phyloP scores from a whole-genome alignment of 345 rosid genomes.

The Psidium guajava region DNA sequence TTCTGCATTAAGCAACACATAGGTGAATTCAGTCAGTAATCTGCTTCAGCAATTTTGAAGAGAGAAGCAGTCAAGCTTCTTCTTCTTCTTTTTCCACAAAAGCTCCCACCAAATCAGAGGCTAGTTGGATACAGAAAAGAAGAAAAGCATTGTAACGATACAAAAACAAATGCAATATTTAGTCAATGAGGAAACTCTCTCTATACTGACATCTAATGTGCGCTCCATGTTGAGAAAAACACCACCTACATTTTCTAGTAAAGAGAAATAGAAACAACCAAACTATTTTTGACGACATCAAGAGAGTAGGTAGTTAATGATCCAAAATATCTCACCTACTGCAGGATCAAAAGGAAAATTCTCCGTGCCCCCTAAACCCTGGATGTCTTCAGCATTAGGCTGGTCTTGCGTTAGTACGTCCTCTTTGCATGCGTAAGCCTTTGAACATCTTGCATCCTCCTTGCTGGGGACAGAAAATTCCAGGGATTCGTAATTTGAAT shows the following conservation, averaged over 20 bases:
- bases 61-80: background rate
- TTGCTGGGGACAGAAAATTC: slow-evolving; percentile 24
- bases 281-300: background rate
- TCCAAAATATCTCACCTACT: slow-evolving; percentile 43
- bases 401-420: slow-evolving; percentile 10
- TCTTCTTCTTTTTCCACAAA: background rate
- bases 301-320: background rate
- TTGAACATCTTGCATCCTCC: slow-evolving; percentile 16
- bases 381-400: slow-evolving; percentile 14
- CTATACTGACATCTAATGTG: background rate
- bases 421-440: slow-evolving; percentile 16
- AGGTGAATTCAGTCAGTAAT: background rate
- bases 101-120: background rate
- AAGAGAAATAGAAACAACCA: background rate
- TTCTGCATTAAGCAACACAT: slow-evolving; percentile 33
- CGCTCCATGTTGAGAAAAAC: background rate
- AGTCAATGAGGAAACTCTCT: background rate
- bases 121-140: background rate
- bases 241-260: background rate
- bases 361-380: slow-evolving; percentile 19
- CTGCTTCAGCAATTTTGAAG: background rate
- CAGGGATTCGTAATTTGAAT: slow-evolving; percentile 20
- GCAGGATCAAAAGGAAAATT: slow-evolving; percentile 27
- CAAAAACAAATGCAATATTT: background rate
- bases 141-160: background rate